phyloP scores from a whole-genome alignment of 768 basidiomycete species.

The Boletus edulis region DNA sequence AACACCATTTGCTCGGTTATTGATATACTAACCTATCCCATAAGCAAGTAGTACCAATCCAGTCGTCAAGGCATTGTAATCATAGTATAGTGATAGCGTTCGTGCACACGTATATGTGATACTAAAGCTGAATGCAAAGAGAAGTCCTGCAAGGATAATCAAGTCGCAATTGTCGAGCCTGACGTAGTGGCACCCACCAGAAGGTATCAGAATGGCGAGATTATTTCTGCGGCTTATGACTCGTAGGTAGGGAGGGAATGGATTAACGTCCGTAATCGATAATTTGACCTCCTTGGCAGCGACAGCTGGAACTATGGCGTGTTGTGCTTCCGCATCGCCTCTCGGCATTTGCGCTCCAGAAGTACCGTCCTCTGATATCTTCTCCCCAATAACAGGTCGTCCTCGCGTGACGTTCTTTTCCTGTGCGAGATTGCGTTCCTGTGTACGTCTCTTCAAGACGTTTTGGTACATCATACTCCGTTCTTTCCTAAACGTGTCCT shows the following conservation, averaged over 20 bases:
- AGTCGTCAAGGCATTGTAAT: slow-evolving; percentile 67
- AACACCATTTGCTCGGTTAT: not conserved
- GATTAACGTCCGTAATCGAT: slow-evolving; percentile 69
- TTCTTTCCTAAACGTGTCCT: slow-evolving; percentile 82
- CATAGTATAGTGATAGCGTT: slow-evolving; percentile 63
- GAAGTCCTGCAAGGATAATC: slow-evolving; percentile 43
- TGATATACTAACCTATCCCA: slow-evolving; percentile 52
- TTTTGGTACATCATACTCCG: slow-evolving; percentile 79
- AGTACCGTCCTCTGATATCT: not conserved
- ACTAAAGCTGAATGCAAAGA: slow-evolving; percentile 70
- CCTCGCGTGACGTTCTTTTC: slow-evolving; percentile 12
- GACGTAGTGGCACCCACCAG: slow-evolving; percentile 23
- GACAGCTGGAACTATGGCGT: slow-evolving; percentile 5
- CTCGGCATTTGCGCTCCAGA: slow-evolving; percentile 4
- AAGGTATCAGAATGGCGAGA: slow-evolving; percentile 47
- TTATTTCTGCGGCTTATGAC: slow-evolving; percentile 69
- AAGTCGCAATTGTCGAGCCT: not conserved
- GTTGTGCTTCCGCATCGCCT: slow-evolving; percentile 25
- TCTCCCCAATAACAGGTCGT: not conserved
- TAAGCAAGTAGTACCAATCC: slow-evolving; percentile 80
- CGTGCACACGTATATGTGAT: slow-evolving; percentile 74
- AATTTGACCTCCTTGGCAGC: slow-evolving; percentile 43
- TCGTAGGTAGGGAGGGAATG: slow-evolving; percentile 57
- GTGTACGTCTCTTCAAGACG: slow-evolving; percentile 47
- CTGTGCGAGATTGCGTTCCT: slow-evolving; percentile 3